phyloP scores from a whole-genome alignment of 169 alveolate genomes.

The Eimeria maxima region DNA sequence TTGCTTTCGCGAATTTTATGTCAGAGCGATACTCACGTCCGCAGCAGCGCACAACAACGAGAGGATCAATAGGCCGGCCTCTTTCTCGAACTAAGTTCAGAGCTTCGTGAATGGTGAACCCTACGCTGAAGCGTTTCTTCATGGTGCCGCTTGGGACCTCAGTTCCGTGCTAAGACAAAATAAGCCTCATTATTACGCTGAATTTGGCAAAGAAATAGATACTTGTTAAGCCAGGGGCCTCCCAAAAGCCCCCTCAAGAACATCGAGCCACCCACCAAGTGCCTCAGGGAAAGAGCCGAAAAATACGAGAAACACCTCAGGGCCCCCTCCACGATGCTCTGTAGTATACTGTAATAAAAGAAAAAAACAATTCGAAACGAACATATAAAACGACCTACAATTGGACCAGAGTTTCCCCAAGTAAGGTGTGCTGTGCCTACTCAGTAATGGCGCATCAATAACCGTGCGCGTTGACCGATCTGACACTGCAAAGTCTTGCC shows the following conservation, averaged over 20 bases:
- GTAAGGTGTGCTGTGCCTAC: not conserved
- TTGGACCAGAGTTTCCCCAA: not conserved
- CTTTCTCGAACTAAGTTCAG: conserved; percentile 66
- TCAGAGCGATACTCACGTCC: conserved; percentile 93
- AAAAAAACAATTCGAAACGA: not conserved
- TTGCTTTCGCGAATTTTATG: conserved; percentile 91
- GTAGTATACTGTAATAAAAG: not conserved
- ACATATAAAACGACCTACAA: not conserved
- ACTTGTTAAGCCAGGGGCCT: not conserved
- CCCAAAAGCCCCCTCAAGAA: conserved; percentile 3
- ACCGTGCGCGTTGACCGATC: not conserved
- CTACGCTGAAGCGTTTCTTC: conserved; percentile 80
- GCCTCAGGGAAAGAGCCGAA: conserved; percentile 26
- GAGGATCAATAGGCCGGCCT: conserved; percentile 81
- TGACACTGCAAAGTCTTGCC: not conserved
- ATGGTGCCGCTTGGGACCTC: conserved; percentile 3
- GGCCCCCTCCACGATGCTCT: not conserved
- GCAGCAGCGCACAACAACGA: conserved; percentile 95
- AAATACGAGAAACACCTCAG: not conserved
- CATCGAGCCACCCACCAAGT: conserved; percentile 40
- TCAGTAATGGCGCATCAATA: not conserved
- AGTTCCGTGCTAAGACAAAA: not conserved
- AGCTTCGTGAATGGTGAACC: conserved; percentile 85
- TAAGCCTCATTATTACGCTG: not conserved
- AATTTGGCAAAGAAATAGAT: not conserved